Evolutionary conservation across 129 eudicot species (phyloP).

Genomic region (Centella asiatica): DNA sequence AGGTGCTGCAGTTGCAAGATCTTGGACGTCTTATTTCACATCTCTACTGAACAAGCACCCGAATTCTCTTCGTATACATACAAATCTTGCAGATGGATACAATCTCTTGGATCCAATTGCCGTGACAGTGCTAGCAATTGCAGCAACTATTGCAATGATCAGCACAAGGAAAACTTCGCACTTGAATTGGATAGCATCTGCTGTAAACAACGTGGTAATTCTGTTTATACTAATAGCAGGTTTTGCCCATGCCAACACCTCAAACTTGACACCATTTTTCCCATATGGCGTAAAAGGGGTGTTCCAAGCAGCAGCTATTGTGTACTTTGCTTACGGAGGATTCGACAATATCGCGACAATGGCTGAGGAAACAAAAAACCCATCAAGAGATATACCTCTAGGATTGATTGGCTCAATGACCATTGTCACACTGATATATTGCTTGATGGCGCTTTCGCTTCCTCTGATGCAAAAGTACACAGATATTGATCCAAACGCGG

Average conservation of each 20-base stretch:
- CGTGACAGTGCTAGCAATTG: conserved; percentile 37
- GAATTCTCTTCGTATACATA: conserved; percentile 40
- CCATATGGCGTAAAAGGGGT: conserved; percentile 51
- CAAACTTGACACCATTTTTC: conserved; percentile 40
- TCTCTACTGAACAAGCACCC: conserved; percentile 43
- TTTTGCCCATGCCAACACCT: conserved; percentile 32
- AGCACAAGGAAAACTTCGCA: conserved; percentile 45
- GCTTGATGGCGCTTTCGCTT: conserved; percentile 23
- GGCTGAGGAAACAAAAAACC: conserved; percentile 70
- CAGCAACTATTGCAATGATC: conserved; percentile 36
- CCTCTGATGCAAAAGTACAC: conserved; percentile 43
- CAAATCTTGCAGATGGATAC: conserved; percentile 43
- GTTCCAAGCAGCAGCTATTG: conserved; percentile 63
- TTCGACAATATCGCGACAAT: conserved; percentile 63
- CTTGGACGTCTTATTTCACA: conserved; percentile 78
- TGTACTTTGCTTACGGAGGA: conserved; percentile 64
- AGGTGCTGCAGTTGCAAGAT: conserved; percentile 64
- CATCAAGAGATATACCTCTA: conserved; percentile 59
- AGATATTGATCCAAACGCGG: conserved; percentile 28
- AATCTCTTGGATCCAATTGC: conserved; percentile 62
- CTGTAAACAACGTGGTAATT: conserved; percentile 40
- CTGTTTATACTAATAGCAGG: conserved; percentile 54
- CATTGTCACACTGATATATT: conserved; percentile 45
- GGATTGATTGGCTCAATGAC: conserved; percentile 73
- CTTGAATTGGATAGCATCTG: conserved; percentile 61